Evolutionary conservation across 257 asterid species (phyloP), one percentile per base, ranked within the genome.

Genomic region (Fraxinus quadrangulata): DNA sequence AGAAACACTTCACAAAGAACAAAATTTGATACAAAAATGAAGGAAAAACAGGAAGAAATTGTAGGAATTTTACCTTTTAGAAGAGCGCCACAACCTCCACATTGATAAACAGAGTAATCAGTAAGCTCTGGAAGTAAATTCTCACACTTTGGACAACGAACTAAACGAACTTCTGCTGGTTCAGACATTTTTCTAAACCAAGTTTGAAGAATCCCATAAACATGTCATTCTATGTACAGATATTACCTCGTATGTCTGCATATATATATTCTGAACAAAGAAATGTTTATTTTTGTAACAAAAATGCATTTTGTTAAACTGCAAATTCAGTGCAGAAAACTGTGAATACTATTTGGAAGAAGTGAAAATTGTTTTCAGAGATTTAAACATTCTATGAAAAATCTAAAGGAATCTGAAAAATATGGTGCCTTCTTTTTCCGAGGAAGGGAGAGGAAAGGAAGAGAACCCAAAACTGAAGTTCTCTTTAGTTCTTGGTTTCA

Each of bases 31-130:
- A n/a, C 69, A 79, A 70, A 49, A 72, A 17, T 37, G 54, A 33
- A 26, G 31, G 49, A 30, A 75, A 67, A 39, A 37, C 14, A 3
- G 56, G 23, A 56, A 51, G 28, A 81, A 45, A 63, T 16, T 37
- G 51, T 23, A 31, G 37, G 68, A 78, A 79, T 14, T 8, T 75
- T 83, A 93, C 98, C 98, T 86, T 88, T 79, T 28, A 93, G 88
- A 42, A 89, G 90, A 85, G 96, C 89, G 78, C 94, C 97, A 80
- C 99, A 93, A 67, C 90, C 95, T 24, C 96, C 96, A 79, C 99
- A 96, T 85, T 81, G 87, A 79, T 92, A 93, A 81, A 90, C 87
- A 56, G 97, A 90, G 89, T 74, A 90, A 77, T 88, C 93, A 40
- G 84, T 83, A 63, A 88, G 88, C 88, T 95, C 97, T 0, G 95